phyloP scores from a whole-genome alignment of 108 stramenopile species.

The Craspedostauros australis region DNA sequence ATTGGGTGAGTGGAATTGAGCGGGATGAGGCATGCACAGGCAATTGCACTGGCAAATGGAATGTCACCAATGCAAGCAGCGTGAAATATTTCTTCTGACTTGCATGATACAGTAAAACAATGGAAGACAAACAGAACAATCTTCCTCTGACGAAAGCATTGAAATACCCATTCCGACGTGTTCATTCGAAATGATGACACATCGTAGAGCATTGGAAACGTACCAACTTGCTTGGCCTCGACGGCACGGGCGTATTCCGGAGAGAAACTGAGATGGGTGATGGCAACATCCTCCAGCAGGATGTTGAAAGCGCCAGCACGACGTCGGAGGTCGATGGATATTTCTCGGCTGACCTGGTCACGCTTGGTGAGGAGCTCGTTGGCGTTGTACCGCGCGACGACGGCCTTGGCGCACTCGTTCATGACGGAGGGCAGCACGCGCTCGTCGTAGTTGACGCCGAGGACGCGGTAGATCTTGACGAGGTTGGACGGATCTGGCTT shows the following conservation, averaged over 20 bases:
- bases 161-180: too few species aligned
- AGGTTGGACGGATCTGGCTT: constrained; percentile 85
- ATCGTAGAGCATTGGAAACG: constrained; percentile 10
- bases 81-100: too few species aligned
- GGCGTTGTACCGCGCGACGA: constrained; percentile 98
- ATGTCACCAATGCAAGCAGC: too few species aligned
- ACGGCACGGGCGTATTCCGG: constrained; percentile 98
- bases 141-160: too few species aligned
- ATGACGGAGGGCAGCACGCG: constrained; percentile 97
- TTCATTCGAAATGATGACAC: too few species aligned
- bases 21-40: background rate
- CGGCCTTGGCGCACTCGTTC: constrained; percentile 99
- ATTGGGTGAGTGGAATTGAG: too few species aligned
- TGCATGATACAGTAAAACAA: background rate
- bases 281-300: constrained; percentile 95
- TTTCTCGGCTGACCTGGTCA: constrained; percentile 84
- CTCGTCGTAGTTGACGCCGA: constrained; percentile 97
- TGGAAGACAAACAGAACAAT: background rate
- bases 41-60: too few species aligned
- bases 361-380: constrained; percentile 99
- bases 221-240: constrained; percentile 98
- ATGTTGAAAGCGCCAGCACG: constrained; percentile 88
- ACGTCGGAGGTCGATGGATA: constrained; percentile 67
- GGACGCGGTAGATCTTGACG: constrained; percentile 90
- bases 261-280: constrained; percentile 98